Percentiles rank a stretch among this genome's conserved stretches.
Evolutionary conservation across 176 grass and related monocot species (phyloP).

Genomic region (Phragmites australis): DNA sequence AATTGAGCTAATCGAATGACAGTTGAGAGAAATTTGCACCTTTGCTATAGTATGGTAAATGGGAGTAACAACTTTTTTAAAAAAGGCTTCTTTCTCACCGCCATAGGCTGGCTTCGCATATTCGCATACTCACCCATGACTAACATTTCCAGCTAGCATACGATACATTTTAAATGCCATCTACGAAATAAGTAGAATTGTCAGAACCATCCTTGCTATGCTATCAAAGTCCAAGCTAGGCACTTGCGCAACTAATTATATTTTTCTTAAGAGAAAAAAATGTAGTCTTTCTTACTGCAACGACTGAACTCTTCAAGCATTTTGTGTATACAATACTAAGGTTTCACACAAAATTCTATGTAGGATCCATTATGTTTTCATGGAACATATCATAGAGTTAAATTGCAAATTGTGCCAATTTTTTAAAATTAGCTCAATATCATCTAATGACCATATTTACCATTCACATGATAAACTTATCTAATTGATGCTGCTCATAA

Average conservation of each 20-base stretch:
- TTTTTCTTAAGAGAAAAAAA: no score
- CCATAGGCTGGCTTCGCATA: constrained; percentile 80
- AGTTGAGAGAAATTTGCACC: no score
- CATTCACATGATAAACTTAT: background rate
- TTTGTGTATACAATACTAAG: constrained; percentile 8
- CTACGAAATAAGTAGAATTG: constrained; percentile 42
- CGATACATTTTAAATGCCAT: constrained; percentile 92
- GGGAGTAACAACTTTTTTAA: constrained; percentile 72
- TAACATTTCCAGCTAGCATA: constrained; percentile 75
- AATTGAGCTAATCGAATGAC: no score
- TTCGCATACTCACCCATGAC: constrained; percentile 75
- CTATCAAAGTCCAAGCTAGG: background rate
- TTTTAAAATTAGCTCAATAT: background rate
- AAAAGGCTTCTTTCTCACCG: constrained; percentile 78
- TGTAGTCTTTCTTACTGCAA: background rate
- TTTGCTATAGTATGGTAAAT: no score
- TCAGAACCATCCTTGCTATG: constrained; percentile 14
- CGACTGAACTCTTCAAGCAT: background rate
- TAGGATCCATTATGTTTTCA: background rate
- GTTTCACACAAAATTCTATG: background rate
- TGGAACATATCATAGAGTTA: background rate
- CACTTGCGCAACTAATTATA: background rate
- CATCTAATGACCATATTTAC: background rate
- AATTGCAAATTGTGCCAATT: background rate
- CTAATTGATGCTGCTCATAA: background rate